Conservation (phyloP, 2,329 filamentous ascomycete species). For the Onygenales sp. region DNA sequence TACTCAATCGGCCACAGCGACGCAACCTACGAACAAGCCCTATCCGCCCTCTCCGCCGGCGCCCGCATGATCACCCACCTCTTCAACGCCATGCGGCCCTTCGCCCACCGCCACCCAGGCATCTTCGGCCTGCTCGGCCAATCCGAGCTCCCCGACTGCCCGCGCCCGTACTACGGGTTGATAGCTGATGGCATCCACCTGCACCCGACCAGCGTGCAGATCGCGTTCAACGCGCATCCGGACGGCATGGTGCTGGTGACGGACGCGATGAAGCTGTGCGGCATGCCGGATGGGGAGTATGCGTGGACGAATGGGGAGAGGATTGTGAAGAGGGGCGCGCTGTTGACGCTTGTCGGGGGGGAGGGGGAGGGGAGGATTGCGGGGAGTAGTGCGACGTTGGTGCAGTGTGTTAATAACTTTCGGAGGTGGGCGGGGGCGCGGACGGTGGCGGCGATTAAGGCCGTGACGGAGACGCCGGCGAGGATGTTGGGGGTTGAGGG, state of each 20-base stretch:
- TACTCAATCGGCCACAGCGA: slow-evolving; percentile 81
- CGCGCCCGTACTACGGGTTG: slow-evolving; percentile 68
- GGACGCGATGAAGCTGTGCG: slow-evolving; percentile 82
- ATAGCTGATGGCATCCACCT: slow-evolving; percentile 88
- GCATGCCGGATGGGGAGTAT: slow-evolving; percentile 74
- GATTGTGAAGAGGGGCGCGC: slow-evolving; percentile 52
- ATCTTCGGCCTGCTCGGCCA: slow-evolving; percentile 77
- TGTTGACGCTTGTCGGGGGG: slow-evolving; percentile 57
- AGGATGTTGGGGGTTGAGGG: slow-evolving; percentile 28
- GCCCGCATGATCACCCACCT: slow-evolving; percentile 87
- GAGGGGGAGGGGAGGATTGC: slow-evolving; percentile 73
- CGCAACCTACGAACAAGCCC: slow-evolving; percentile 74
- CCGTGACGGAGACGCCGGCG: slow-evolving; percentile 31
- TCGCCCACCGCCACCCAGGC: slow-evolving; percentile 84
- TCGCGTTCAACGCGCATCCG: slow-evolving; percentile 78
- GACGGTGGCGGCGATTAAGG: slow-evolving; percentile 30
- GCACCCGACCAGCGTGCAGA: slow-evolving; percentile 79
- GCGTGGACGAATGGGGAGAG: slow-evolving; percentile 69
- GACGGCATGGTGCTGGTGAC: slow-evolving; percentile 81
- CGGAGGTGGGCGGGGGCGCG: slow-evolving; percentile 30
- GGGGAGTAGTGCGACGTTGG: slow-evolving; percentile 46
- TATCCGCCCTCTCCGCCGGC: slow-evolving; percentile 59
- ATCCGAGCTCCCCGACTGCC: slow-evolving; percentile 42
- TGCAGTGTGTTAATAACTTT: slow-evolving; percentile 37
- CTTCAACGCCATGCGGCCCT: slow-evolving; percentile 87